Conservation (phyloP, 2,329 filamentous ascomycete species). For the Colletotrichum tofieldiae region DNA sequence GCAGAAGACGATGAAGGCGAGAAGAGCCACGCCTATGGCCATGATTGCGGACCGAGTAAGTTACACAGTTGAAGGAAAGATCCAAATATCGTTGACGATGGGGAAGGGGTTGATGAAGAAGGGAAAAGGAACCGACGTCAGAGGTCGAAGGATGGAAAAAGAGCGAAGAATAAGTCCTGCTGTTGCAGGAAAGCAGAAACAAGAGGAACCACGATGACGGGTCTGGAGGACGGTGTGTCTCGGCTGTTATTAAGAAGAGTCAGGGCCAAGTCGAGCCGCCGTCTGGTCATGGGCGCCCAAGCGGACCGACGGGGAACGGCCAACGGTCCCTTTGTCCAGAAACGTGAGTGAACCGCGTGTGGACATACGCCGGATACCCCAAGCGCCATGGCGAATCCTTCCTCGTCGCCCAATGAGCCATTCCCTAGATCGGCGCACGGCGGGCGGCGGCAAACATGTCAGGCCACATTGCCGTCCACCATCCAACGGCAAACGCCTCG, state of each 20-base stretch:
- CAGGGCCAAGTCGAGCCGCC: slow-evolving; percentile 38
- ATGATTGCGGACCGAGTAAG: slow-evolving; percentile 20
- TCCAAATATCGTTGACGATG: not conserved
- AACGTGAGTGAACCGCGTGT: slow-evolving; percentile 32
- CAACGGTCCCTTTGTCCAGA: slow-evolving; percentile 38
- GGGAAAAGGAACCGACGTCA: slow-evolving; percentile 11
- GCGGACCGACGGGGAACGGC: slow-evolving; percentile 39
- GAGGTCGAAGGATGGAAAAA: slow-evolving; percentile 16
- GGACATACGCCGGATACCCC: slow-evolving; percentile 29
- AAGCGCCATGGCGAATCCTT: slow-evolving; percentile 30
- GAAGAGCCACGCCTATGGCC: slow-evolving; percentile 37
- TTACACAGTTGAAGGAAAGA: slow-evolving; percentile 3
- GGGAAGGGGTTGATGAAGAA: not conserved
- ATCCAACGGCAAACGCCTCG: slow-evolving; percentile 22
- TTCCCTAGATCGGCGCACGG: slow-evolving; percentile 16
- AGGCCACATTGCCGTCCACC: slow-evolving; percentile 16
- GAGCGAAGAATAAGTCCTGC: slow-evolving; percentile 31
- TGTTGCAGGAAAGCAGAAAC: slow-evolving; percentile 32
- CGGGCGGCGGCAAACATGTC: slow-evolving; percentile 37
- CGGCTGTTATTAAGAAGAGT: slow-evolving; percentile 41
- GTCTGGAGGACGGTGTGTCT: slow-evolving; percentile 30
- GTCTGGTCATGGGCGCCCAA: slow-evolving; percentile 34
- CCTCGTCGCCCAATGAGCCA: slow-evolving; percentile 7
- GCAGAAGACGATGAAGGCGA: slow-evolving; percentile 39
- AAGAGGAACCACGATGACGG: slow-evolving; percentile 28